phyloP scores from a whole-genome alignment of 805 yeast species.

The Hanseniaspora jakobsenii region DNA sequence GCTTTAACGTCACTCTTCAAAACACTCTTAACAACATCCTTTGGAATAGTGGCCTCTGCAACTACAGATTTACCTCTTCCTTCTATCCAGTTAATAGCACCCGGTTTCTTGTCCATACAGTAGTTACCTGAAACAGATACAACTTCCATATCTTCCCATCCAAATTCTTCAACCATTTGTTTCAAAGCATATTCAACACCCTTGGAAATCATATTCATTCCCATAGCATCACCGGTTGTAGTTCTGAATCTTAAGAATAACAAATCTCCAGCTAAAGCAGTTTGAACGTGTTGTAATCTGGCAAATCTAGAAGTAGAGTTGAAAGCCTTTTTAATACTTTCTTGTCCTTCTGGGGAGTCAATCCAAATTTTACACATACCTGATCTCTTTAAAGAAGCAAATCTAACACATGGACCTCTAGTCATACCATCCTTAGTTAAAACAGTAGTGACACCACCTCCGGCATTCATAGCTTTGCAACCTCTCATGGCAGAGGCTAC shows the following conservation, averaged over 20 bases:
- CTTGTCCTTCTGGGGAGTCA: slow-evolving; percentile 89
- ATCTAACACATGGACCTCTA: slow-evolving; percentile 94
- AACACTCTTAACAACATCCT: slow-evolving; percentile 63
- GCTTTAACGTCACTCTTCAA: slow-evolving; percentile 88
- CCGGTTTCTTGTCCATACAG: slow-evolving; percentile 95
- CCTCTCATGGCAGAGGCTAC: slow-evolving; percentile 99
- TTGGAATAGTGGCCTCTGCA: slow-evolving; percentile 87
- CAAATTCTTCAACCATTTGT: slow-evolving; percentile 75
- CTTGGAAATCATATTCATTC: slow-evolving; percentile 98
- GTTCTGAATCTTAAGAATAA: slow-evolving; percentile 87
- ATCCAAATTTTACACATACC: slow-evolving; percentile 94
- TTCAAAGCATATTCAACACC: slow-evolving; percentile 86
- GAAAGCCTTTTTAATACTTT: slow-evolving; percentile 70
- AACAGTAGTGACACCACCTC: slow-evolving; percentile 91
- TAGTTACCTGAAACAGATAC: slow-evolving; percentile 93
- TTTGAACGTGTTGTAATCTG: slow-evolving; percentile 75
- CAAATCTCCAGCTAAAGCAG: slow-evolving; percentile 87
- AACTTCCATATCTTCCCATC: slow-evolving; percentile 87
- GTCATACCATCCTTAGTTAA: slow-evolving; percentile 97
- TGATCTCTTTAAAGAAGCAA: slow-evolving; percentile 70
- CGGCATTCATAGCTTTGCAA: slow-evolving; percentile 92
- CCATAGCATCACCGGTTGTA: slow-evolving; percentile 99
- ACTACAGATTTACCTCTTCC: slow-evolving; percentile 98
- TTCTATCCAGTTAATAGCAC: slow-evolving; percentile 98
- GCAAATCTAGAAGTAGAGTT: slow-evolving; percentile 97